Evolutionary conservation across 306 rosid genomes (phyloP).

Genomic region (Fragaria nilgerrensis): DNA sequence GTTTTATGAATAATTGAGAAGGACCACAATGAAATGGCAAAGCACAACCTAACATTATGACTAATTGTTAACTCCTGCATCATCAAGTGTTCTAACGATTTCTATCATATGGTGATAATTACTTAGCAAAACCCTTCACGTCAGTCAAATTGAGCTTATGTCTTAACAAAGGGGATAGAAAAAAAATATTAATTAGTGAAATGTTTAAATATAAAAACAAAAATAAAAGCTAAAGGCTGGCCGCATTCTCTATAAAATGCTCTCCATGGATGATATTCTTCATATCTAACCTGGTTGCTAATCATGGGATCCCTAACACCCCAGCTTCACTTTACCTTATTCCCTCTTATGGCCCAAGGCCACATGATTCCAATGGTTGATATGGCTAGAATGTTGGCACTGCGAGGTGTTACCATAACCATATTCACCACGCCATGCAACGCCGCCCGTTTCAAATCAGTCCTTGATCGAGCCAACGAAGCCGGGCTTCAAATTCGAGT

Average conservation of each 20-base stretch:
- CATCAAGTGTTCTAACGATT: too few relatives aligned
- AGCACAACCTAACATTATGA: not conserved
- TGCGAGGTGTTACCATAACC: slow-evolving; percentile 23
- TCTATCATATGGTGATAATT: too few relatives aligned
- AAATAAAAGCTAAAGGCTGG: not conserved
- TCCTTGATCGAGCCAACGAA: slow-evolving; percentile 13
- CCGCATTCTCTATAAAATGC: not conserved
- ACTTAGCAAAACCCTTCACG: too few relatives aligned
- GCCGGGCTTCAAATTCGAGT: slow-evolving; percentile 25
- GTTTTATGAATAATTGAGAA: too few relatives aligned
- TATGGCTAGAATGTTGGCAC: slow-evolving; percentile 31
- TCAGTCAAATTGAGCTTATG: too few relatives aligned
- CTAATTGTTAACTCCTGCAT: too few relatives aligned
- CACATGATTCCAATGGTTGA: slow-evolving; percentile 49
- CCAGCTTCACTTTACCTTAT: slow-evolving; percentile 23
- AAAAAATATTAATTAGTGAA: not conserved
- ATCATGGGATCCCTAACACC: not conserved
- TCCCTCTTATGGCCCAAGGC: slow-evolving; percentile 44
- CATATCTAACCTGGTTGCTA: not conserved
- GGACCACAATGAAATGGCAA: not conserved
- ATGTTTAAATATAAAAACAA: not conserved
- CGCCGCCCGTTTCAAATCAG: slow-evolving; percentile 25
- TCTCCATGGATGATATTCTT: not conserved
- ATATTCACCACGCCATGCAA: slow-evolving; percentile 36
- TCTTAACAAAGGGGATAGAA: too few relatives aligned